Percentiles rank a stretch among this genome's conserved stretches.
Conservation (phyloP, 1,284 basidiomycete species). For the Retiboletus flavoniger region DNA sequence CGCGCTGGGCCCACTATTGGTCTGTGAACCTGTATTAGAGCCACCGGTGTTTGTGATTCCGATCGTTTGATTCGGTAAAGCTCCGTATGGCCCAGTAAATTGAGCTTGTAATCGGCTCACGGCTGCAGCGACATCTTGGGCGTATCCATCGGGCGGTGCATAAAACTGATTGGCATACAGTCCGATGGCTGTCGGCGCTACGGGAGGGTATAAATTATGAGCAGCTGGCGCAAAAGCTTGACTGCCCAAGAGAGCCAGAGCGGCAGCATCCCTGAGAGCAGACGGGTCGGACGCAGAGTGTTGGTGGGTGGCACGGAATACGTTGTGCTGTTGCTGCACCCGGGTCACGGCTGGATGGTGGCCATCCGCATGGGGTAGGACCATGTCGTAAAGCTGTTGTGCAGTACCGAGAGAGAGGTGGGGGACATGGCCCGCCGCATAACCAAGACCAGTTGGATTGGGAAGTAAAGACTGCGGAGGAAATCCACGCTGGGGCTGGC, state of each 20-base stretch:
- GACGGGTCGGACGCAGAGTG: conserved; percentile 80
- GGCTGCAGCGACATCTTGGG: conserved; percentile 57
- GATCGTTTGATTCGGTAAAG: conserved; percentile 39
- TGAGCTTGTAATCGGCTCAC: conserved; percentile 55
- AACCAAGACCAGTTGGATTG: conserved; percentile 54
- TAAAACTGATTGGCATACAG: conserved; percentile 72
- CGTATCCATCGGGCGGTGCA: conserved; percentile 56
- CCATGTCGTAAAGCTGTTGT: conserved; percentile 77
- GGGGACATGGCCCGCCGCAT: conserved; percentile 53
- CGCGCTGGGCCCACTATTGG: conserved; percentile 67
- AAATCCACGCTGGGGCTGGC: conserved; percentile 57
- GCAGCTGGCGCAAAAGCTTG: conserved; percentile 49
- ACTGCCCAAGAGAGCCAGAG: conserved; percentile 59
- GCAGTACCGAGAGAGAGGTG: conserved; percentile 66
- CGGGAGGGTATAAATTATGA: conserved; percentile 49
- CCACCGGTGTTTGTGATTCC: conserved; percentile 41
- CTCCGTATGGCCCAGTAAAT: conserved; percentile 58
- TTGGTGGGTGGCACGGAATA: conserved; percentile 68
- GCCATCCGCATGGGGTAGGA: conserved; percentile 60
- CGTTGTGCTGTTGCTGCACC: conserved; percentile 71
- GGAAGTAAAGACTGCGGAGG: conserved; percentile 55
- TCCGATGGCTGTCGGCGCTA: conserved; percentile 49
- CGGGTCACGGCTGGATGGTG: conserved; percentile 64
- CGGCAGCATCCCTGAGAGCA: conserved; percentile 62
- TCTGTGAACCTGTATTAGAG: conserved; percentile 34